Conservation (phyloP, 1,284 basidiomycete genomes). For the Chiua sp. region DNA sequence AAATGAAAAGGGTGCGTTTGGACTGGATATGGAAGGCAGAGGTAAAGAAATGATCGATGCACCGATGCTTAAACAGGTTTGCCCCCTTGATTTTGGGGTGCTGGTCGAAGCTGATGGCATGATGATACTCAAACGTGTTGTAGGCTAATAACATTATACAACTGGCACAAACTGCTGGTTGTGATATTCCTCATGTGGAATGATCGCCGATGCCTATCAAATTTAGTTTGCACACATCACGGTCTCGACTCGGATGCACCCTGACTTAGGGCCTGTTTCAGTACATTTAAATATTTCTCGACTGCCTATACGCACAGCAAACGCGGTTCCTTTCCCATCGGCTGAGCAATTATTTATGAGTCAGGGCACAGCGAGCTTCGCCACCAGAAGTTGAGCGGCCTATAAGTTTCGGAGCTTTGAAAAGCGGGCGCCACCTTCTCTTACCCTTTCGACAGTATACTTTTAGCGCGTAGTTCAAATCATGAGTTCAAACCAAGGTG, state of each 20-base stretch:
- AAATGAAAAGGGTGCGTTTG: conserved; percentile 63
- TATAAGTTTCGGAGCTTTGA: conserved; percentile 11
- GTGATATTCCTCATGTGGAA: conserved; percentile 56
- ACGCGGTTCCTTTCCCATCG: neutral
- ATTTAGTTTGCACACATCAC: too few relatives aligned
- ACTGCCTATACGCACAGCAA: neutral
- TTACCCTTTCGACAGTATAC: conserved; percentile 1
- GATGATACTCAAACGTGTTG: neutral
- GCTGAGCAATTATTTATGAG: neutral
- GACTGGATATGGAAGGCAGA: conserved; percentile 63
- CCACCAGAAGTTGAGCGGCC: neutral
- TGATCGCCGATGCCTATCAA: conserved; percentile 8
- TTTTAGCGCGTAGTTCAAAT: neutral
- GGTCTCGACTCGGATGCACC: too few relatives aligned
- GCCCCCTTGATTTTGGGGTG: conserved; percentile 11
- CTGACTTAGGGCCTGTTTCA: too few relatives aligned
- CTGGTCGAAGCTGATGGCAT: conserved; percentile 2
- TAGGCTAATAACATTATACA: conserved; percentile 73
- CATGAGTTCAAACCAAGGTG: conserved; percentile 28
- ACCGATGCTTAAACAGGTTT: conserved; percentile 87
- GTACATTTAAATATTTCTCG: neutral
- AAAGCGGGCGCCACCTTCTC: neutral
- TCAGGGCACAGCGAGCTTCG: neutral
- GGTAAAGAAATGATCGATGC: conserved; percentile 91
- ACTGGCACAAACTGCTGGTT: conserved; percentile 66